Percentiles rank a stretch among this genome's conserved stretches.
Conservation (phyloP, 225 moss, liverwort and hornwort genomes). For the Rhytidiadelphus loreus region DNA sequence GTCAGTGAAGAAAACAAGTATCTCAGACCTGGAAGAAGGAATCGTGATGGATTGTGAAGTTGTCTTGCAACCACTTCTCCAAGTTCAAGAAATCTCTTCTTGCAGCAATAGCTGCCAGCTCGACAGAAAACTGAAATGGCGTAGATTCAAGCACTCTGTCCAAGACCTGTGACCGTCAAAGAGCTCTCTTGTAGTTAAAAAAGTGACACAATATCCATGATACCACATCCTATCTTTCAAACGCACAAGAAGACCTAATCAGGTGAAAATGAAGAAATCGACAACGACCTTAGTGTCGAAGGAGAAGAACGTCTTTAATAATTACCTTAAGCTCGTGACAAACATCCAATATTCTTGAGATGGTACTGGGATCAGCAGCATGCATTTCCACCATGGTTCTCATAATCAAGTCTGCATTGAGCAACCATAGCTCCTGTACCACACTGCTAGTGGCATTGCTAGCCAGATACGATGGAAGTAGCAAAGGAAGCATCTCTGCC, state of each 20-base stretch:
- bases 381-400: slow-evolving; percentile 86
- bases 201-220: not conserved
- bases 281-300: not conserved
- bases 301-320: not conserved
- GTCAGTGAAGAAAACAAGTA: not conserved
- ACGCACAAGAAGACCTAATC: not conserved
- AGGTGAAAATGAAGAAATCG: not conserved
- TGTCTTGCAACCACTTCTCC: slow-evolving; percentile 96
- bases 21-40: slow-evolving; percentile 63
- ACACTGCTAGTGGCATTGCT: slow-evolving; percentile 46
- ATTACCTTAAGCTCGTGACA: slow-evolving; percentile 84
- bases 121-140: slow-evolving; percentile 81
- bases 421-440: slow-evolving; percentile 69
- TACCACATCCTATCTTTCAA: not conserved
- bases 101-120: slow-evolving; percentile 74
- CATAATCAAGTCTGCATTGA: slow-evolving; percentile 57
- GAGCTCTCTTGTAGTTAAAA: not conserved
- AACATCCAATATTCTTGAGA: slow-evolving; percentile 66
- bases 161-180: slow-evolving; percentile 29
- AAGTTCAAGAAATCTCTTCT: slow-evolving; percentile 76
- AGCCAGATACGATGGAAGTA: slow-evolving; percentile 53
- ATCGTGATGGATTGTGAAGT: slow-evolving; percentile 73
- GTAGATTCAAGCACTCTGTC: slow-evolving; percentile 72
- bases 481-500: slow-evolving; percentile 39
- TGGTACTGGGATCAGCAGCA: slow-evolving; percentile 52